Evolutionary conservation across 179 eudicot species (phyloP).

Genomic region (Camellia oleifera): DNA sequence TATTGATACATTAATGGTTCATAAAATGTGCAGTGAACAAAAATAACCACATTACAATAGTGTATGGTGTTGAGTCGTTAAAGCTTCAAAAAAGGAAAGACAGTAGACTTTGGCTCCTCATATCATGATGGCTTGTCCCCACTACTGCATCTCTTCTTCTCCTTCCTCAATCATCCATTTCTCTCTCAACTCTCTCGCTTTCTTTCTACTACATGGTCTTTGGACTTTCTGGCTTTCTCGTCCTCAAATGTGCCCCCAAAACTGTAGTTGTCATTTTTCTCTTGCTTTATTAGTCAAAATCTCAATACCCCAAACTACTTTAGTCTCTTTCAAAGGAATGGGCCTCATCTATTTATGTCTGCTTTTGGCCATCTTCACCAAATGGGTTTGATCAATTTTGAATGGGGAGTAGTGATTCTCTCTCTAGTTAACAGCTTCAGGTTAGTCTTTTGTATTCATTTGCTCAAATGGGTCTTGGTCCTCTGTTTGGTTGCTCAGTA

Average conservation of each 20-base stretch:
- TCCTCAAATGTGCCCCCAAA: constrained; percentile 12
- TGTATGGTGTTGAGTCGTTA: no score
- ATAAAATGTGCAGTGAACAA: no score
- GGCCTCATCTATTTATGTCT: neutral
- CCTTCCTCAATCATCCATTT: neutral
- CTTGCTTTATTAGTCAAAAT: constrained; percentile 17
- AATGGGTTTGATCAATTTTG: constrained; percentile 1
- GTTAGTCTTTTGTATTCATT: constrained; percentile 12
- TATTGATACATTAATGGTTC: no score
- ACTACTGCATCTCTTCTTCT: neutral
- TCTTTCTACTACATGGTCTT: neutral
- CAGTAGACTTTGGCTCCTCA: neutral
- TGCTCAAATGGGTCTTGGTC: no score
- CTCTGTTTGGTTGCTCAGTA: constrained; percentile 4
- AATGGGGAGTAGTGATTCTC: neutral
- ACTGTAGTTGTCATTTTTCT: constrained; percentile 9
- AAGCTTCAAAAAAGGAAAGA: no score
- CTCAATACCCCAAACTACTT: constrained; percentile 16
- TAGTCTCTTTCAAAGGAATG: constrained; percentile 2
- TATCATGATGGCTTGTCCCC: neutral
- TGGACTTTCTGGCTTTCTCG: neutral
- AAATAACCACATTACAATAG: no score
- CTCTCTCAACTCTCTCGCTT: constrained; percentile 10
- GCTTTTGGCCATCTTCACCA: constrained; percentile 1
- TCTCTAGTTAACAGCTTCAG: neutral